Conservation (phyloP, 2,329 filamentous ascomycete species). For the Blumeriella jaapii region DNA sequence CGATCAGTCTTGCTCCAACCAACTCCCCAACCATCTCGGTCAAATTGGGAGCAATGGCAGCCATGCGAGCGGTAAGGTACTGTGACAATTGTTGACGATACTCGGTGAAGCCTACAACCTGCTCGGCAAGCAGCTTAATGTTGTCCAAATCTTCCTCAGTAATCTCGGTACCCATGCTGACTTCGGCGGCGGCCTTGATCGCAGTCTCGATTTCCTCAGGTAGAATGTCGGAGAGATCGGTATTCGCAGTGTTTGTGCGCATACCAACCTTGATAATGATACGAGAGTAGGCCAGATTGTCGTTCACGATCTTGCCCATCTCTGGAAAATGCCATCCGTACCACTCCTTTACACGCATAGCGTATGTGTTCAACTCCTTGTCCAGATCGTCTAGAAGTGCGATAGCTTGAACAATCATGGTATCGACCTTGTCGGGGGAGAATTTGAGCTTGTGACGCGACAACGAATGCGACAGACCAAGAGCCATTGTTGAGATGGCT, state of each 20-base stretch:
- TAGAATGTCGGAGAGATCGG: conserved; percentile 79
- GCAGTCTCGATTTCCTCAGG: conserved; percentile 90
- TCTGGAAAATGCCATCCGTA: conserved; percentile 99
- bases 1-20: conserved; percentile 87
- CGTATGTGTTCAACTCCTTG: conserved; percentile 97
- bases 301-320: conserved; percentile 91
- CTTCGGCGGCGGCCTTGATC: conserved; percentile 88
- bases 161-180: conserved; percentile 98
- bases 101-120: conserved; percentile 85
- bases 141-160: conserved; percentile 85
- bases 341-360: conserved; percentile 99
- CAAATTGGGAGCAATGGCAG: conserved; percentile 90
- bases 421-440: conserved; percentile 95
- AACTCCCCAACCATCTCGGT: conserved; percentile 87
- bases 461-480: conserved; percentile 93
- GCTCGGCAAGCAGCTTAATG: conserved; percentile 82
- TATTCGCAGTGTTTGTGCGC: conserved; percentile 64
- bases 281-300: conserved; percentile 88
- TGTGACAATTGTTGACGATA: conserved; percentile 79
- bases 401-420: conserved; percentile 98
- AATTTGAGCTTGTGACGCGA: conserved; percentile 98
- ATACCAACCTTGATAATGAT: conserved; percentile 85
- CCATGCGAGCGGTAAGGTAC: conserved; percentile 89
- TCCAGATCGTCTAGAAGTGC: conserved; percentile 89
- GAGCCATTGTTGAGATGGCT: conserved; percentile 85